Evolutionary conservation across 441 rosid species (phyloP).

Genomic region (Pelargonium myrrhifolium): DNA sequence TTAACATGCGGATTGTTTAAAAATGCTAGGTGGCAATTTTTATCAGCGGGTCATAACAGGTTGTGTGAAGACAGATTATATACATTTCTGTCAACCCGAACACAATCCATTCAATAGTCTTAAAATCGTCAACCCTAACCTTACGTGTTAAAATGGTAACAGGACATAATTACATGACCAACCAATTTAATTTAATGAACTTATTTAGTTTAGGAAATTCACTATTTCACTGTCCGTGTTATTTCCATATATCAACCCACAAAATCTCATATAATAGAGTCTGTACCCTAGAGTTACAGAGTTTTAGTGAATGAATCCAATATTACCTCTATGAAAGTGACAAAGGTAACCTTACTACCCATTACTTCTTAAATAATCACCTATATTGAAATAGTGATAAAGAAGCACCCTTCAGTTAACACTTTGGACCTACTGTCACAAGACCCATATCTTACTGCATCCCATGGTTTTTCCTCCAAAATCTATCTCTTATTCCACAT

Average conservation of each 20-base stretch:
- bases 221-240: neutral
- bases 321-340: neutral
- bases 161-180: neutral
- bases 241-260: neutral
- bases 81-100: neutral
- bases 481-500: neutral
- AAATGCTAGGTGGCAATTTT: neutral
- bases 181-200: neutral
- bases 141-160: neutral
- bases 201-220: neutral
- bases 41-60: neutral
- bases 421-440: neutral
- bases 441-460: neutral
- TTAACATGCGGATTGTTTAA: neutral
- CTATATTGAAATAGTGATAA: neutral
- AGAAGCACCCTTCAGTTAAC: neutral
- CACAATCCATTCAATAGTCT: neutral
- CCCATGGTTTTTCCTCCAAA: neutral
- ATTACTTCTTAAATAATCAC: no score
- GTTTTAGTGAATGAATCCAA: no score
- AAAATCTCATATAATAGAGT: neutral
- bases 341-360: neutral
- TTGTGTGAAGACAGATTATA: neutral
- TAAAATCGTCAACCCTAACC: neutral
- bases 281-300: neutral